Evolutionary conservation across 2,329 filamentous ascomycete species (phyloP).

Genomic region (Pseudonectria foliicola): DNA sequence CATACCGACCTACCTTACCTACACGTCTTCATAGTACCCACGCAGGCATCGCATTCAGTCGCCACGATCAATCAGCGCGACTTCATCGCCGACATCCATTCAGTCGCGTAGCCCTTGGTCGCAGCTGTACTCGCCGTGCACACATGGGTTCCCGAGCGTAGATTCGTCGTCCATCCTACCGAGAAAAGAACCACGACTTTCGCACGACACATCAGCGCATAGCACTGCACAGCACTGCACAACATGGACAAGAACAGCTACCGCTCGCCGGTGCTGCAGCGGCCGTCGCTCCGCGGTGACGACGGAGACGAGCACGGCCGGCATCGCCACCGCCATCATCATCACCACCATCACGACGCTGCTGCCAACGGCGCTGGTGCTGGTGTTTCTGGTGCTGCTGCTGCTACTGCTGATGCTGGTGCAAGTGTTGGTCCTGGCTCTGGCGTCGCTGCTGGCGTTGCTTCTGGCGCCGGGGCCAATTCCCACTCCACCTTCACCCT

Average conservation of each 20-base stretch:
- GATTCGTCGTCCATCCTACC: constrained; percentile 3
- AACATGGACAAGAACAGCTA: constrained; percentile 41
- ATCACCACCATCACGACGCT: constrained; percentile 38
- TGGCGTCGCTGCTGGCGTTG: constrained; percentile 15
- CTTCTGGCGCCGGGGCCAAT: constrained; percentile 15
- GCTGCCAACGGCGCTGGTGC: constrained; percentile 25
- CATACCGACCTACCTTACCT: too few species aligned
- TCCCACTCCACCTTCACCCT: constrained; percentile 38
- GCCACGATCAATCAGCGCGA: too few species aligned
- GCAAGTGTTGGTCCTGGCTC: constrained; percentile 9
- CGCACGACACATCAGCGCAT: constrained; percentile 4
- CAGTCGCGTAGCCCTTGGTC: too few species aligned
- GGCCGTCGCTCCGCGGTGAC: constrained; percentile 28
- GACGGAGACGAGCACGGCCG: constrained; percentile 33
- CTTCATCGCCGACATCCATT: not conserved
- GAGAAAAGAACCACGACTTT: not conserved
- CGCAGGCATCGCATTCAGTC: too few species aligned
- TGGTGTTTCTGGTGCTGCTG: constrained; percentile 16
- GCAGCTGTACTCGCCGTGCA: not conserved
- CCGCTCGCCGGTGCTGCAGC: constrained; percentile 43
- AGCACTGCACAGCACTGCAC: constrained; percentile 1
- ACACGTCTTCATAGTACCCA: too few species aligned
- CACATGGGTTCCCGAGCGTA: constrained; percentile 1
- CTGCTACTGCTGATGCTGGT: constrained; percentile 9
- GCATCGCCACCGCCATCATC: constrained; percentile 29